These are phyloP conservation scores for Vicia sativa DNA, from an alignment of 306 rosid genomes.

Conservation along the genomic window DNA sequence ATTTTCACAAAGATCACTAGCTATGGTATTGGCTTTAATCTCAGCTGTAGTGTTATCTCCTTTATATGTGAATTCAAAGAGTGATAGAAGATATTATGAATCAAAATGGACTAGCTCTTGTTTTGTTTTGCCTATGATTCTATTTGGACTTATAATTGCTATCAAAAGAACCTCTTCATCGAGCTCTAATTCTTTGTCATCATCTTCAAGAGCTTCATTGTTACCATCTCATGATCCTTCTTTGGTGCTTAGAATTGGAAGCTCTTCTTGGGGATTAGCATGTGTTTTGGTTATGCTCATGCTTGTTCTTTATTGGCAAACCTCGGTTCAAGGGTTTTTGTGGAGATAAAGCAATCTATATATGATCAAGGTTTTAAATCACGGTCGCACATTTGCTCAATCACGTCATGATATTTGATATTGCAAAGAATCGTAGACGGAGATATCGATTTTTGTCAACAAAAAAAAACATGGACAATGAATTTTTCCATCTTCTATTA, in stretches of 20 bases:
- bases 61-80: conserved; percentile 44
- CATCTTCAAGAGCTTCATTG: conserved; percentile 42
- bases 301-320: conserved; percentile 76
- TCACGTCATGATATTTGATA: background rate
- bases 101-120: conserved; percentile 67
- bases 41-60: conserved; percentile 75
- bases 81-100: conserved; percentile 50
- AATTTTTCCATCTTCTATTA: background rate
- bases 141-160: conserved; percentile 75
- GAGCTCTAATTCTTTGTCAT: conserved; percentile 20
- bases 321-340: conserved; percentile 65
- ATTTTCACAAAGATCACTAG: conserved; percentile 74
- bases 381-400: background rate
- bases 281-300: conserved; percentile 66
- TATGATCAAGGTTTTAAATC: background rate
- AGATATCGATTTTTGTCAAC: no score
- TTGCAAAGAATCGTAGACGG: background rate
- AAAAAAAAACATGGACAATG: background rate
- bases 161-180: conserved; percentile 74
- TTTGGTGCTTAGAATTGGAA: conserved; percentile 77
- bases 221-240: conserved; percentile 68
- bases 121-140: conserved; percentile 77
- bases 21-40: conserved; percentile 69
- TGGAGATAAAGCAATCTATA: conserved; percentile 57
- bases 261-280: conserved; percentile 78